A percentile compares a stretch with the other conserved stretches of the same genome.
Evolutionary conservation across 768 basidiomycete species (phyloP).

Genomic region (Sistotremastrum niveocremeum): DNA sequence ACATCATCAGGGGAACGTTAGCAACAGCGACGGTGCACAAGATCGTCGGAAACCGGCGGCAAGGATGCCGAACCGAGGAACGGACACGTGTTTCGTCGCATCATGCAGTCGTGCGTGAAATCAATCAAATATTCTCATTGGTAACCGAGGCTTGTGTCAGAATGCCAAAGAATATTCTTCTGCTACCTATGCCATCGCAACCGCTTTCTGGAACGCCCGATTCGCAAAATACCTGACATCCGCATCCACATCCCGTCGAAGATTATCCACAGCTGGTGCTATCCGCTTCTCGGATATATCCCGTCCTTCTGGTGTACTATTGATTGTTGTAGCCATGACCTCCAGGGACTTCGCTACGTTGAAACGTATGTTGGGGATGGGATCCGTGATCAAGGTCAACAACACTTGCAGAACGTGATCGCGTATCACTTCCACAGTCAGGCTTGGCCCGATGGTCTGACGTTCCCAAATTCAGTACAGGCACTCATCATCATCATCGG

Average conservation of each 20-base stretch:
- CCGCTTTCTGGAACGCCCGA: slow-evolving; percentile 56
- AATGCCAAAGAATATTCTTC: too few species aligned
- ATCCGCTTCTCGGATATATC: slow-evolving; percentile 64
- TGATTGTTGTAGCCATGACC: slow-evolving; percentile 65
- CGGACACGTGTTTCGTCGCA: too few species aligned
- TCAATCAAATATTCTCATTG: too few species aligned
- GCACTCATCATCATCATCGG: neutral
- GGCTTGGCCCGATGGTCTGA: slow-evolving; percentile 88
- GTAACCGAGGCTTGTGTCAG: too few species aligned
- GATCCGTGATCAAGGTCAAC: slow-evolving; percentile 69
- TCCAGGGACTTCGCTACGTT: slow-evolving; percentile 95
- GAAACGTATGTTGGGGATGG: slow-evolving; percentile 98
- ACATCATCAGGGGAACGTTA: too few species aligned
- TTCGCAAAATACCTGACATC: slow-evolving; percentile 93
- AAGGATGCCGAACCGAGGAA: too few species aligned
- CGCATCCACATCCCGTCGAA: slow-evolving; percentile 81
- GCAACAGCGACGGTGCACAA: too few species aligned
- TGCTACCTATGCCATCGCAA: slow-evolving; percentile 19
- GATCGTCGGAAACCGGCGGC: too few species aligned
- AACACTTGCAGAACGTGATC: slow-evolving; percentile 77
- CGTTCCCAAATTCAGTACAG: slow-evolving; percentile 2
- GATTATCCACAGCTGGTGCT: slow-evolving; percentile 70
- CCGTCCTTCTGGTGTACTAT: slow-evolving; percentile 49
- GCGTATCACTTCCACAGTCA: slow-evolving; percentile 72
- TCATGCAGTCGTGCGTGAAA: too few species aligned